phyloP scores from a whole-genome alignment of 73 alveolate species.

The Paraurostyla sp. region DNA sequence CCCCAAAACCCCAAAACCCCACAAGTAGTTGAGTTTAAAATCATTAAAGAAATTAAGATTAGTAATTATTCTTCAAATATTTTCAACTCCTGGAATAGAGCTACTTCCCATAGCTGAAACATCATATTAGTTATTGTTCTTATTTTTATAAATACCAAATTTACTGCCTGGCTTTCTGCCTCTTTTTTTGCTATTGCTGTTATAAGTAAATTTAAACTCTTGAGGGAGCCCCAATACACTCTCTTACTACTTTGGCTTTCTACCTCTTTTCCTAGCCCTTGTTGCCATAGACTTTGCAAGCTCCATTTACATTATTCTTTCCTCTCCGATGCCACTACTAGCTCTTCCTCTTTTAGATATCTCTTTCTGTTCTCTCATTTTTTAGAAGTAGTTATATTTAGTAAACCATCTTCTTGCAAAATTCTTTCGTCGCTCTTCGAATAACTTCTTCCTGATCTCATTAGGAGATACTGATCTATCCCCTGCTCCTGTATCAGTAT shows the following conservation, averaged over 20 bases:
- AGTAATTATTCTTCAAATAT: not conserved
- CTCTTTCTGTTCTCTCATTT: constrained; percentile 15
- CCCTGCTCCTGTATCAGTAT: not conserved
- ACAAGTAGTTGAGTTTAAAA: too few relatives aligned
- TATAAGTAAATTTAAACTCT: constrained; percentile 12
- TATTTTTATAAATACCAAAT: too few relatives aligned
- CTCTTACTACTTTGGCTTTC: constrained; percentile 48
- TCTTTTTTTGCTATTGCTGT: not conserved
- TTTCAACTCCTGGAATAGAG: not conserved
- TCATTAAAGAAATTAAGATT: not conserved
- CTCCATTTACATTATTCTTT: constrained; percentile 55
- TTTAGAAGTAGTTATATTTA: not conserved
- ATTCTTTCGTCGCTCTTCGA: constrained; percentile 38
- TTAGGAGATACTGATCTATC: constrained; percentile 40
- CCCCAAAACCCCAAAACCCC: too few relatives aligned
- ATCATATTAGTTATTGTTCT: not conserved
- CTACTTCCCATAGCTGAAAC: not conserved
- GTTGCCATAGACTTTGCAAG: constrained; percentile 37
- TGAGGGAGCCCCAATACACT: constrained; percentile 19
- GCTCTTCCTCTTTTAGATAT: constrained; percentile 32
- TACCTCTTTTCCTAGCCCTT: constrained; percentile 34
- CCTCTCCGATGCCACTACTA: constrained; percentile 56
- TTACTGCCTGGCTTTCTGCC: not conserved
- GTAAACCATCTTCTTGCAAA: constrained; percentile 24
- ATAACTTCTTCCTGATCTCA: constrained; percentile 40